Conservation (phyloP, 805 yeast species). For the Lipomyces oligophaga region DNA sequence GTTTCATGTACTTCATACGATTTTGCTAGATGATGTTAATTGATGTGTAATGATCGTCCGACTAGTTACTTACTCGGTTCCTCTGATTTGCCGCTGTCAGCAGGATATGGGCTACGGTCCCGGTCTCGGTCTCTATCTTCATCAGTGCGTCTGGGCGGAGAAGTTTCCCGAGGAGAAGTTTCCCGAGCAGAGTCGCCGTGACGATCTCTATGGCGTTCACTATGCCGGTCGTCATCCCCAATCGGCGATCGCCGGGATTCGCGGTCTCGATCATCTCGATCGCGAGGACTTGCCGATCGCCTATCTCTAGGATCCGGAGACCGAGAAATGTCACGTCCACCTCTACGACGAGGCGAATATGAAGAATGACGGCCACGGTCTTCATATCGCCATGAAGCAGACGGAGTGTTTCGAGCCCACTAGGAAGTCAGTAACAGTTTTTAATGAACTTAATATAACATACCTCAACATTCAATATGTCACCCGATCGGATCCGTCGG, state of each 20-base stretch:
- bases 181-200: too few species aligned
- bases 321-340: conserved; percentile 4
- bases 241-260: conserved; percentile 8
- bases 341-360: conserved; percentile 13
- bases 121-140: too few species aligned
- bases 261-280: conserved; percentile 1
- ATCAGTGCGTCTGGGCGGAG: too few species aligned
- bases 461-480: conserved; percentile 32
- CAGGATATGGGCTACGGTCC: too few species aligned
- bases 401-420: conserved; percentile 30
- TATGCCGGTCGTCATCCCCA: conserved; percentile 6
- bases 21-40: too few species aligned
- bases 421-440: background rate
- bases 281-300: conserved; percentile 15
- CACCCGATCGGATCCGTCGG: conserved; percentile 32
- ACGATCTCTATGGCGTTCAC: too few species aligned
- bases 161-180: too few species aligned
- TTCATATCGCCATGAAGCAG: conserved; percentile 28
- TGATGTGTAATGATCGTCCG: too few species aligned
- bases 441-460: background rate
- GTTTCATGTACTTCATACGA: too few species aligned
- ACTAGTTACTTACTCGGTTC: too few species aligned
- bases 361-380: conserved; percentile 25
- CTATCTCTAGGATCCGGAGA: conserved; percentile 10
- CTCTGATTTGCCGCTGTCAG: too few species aligned